Conservation (phyloP, 805 yeast genomes). For the Cyberlindnera nakhonratchasimensis region DNA sequence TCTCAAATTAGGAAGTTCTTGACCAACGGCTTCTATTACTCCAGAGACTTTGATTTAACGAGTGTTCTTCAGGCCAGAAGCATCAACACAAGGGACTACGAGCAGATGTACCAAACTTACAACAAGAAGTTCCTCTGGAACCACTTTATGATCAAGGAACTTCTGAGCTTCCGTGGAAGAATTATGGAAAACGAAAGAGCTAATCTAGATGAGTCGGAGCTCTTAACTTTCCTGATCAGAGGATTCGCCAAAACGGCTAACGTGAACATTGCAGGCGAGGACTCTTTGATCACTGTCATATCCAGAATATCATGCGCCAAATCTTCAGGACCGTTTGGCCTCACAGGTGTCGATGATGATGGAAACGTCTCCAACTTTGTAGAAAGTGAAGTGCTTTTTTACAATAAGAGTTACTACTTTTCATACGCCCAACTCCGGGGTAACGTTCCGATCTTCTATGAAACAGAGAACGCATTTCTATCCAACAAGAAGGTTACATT, state of each 20-base stretch:
- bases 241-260: conserved; percentile 82
- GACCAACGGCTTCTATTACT: conserved; percentile 83
- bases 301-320: conserved; percentile 88
- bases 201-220: conserved; percentile 61
- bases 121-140: conserved; percentile 92
- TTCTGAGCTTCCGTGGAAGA: conserved; percentile 66
- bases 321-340: conserved; percentile 82
- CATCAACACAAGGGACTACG: conserved; percentile 34
- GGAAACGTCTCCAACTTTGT: conserved; percentile 91
- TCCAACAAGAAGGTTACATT: conserved; percentile 71
- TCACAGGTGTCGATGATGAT: conserved; percentile 86
- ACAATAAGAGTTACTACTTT: conserved; percentile 47
- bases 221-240: conserved; percentile 79
- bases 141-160: conserved; percentile 73
- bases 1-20: conserved; percentile 67
- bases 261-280: conserved; percentile 27
- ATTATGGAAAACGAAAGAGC: conserved; percentile 56
- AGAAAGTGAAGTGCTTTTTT: conserved; percentile 80
- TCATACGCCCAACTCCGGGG: conserved; percentile 87
- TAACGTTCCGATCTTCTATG: conserved; percentile 93
- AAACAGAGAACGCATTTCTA: conserved; percentile 69
- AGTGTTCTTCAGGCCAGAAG: conserved; percentile 74
- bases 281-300: conserved; percentile 60
- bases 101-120: conserved; percentile 43
- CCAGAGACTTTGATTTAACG: conserved; percentile 87